These are phyloP conservation scores for Rosellinia necatrix DNA, from an alignment of 2,329 filamentous ascomycete species.

Conservation along the genomic window DNA sequence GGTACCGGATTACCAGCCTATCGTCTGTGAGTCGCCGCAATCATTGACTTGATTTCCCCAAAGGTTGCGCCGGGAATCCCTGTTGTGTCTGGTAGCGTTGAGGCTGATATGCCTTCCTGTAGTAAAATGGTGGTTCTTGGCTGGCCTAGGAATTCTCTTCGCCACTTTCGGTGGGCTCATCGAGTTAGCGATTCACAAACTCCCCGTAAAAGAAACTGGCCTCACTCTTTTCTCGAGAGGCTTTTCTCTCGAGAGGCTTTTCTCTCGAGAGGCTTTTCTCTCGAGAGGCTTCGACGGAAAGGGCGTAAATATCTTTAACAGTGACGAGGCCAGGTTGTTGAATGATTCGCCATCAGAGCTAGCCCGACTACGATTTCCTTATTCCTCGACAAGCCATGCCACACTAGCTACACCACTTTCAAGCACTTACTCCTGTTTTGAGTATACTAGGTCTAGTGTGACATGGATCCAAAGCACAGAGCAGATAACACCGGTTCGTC, in stretches of 20 bases:
- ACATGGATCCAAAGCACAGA: background rate
- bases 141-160: slow-evolving; percentile 10
- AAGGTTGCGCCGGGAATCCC: background rate
- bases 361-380: background rate
- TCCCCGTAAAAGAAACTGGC: slow-evolving; percentile 9
- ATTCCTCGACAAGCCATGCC: background rate
- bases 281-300: too few species aligned
- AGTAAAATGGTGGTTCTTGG: slow-evolving; percentile 16
- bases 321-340: background rate
- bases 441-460: background rate
- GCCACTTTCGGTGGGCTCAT: slow-evolving; percentile 15
- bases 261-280: too few species aligned
- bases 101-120: slow-evolving; percentile 5
- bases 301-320: background rate
- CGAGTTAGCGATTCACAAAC: slow-evolving; percentile 14
- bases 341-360: background rate
- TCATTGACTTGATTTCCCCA: background rate
- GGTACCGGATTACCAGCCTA: slow-evolving; percentile 2
- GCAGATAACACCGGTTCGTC: background rate
- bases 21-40: slow-evolving; percentile 9
- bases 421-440: background rate
- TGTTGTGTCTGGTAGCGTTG: background rate
- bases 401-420: background rate
- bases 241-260: slow-evolving; percentile 12
- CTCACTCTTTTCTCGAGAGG: slow-evolving; percentile 10